phyloP scores from a whole-genome alignment of 2,329 filamentous ascomycete genomes.

The Aspergillus pseudoterreus region DNA sequence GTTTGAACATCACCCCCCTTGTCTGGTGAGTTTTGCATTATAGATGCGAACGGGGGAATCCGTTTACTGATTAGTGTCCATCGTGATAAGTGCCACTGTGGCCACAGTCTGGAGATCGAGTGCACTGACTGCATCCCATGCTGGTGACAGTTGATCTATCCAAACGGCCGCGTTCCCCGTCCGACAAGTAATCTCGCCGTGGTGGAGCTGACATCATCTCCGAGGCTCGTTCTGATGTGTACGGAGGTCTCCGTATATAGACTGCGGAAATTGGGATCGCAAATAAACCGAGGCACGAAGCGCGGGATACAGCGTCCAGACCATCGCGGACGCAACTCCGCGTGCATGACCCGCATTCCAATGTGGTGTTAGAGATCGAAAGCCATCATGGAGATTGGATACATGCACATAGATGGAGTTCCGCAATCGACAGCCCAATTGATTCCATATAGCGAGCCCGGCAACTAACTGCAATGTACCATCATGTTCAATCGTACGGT shows the following conservation, averaged over 20 bases:
- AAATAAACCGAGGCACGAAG: background rate
- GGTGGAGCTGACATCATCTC: background rate
- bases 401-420: background rate
- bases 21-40: background rate
- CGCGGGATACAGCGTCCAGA: background rate
- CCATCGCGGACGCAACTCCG: background rate
- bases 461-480: background rate
- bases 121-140: background rate
- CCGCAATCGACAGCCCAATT: background rate
- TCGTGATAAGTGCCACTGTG: background rate
- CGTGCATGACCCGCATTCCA: conserved; percentile 5
- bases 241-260: background rate
- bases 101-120: background rate
- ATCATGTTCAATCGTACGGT: background rate
- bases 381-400: background rate
- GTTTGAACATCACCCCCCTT: background rate
- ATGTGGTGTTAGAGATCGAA: background rate
- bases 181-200: conserved; percentile 1
- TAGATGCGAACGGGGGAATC: background rate
- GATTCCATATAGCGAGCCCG: background rate
- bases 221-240: background rate
- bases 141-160: conserved; percentile 2
- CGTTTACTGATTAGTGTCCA: background rate
- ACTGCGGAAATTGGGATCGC: background rate
- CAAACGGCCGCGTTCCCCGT: background rate